These are phyloP conservation scores for Spathaspora passalidarum DNA, from an alignment of 805 yeast species.

Conservation along the genomic window DNA sequence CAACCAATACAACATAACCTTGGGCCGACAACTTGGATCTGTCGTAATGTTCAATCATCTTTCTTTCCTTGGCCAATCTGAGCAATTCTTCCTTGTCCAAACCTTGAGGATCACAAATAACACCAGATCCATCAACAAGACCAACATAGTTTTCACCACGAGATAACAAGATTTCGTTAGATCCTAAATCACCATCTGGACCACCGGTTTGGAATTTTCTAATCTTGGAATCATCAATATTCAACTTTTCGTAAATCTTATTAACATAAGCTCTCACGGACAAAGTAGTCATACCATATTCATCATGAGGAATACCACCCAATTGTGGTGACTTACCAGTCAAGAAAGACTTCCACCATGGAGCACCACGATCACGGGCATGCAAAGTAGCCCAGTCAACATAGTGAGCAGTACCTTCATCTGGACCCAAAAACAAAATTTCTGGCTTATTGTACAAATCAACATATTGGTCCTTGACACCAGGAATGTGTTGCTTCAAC, in stretches of 20 bases:
- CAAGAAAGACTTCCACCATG: conserved; percentile 98
- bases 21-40: conserved; percentile 58
- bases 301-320: conserved; percentile 99
- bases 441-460: conserved; percentile 83
- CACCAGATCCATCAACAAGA: conserved; percentile 94
- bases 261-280: conserved; percentile 91
- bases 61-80: conserved; percentile 74
- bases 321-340: conserved; percentile 90
- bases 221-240: conserved; percentile 55
- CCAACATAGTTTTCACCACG: conserved; percentile 81
- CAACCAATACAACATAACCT: conserved; percentile 84
- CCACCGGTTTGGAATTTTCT: conserved; percentile 96
- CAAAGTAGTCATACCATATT: conserved; percentile 94
- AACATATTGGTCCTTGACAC: conserved; percentile 77
- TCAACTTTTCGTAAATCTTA: conserved; percentile 77
- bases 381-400: conserved; percentile 98
- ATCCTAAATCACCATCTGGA: conserved; percentile 97
- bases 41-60: conserved; percentile 71
- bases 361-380: conserved; percentile 88
- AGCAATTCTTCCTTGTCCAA: conserved; percentile 74
- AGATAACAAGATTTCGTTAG: conserved; percentile 88
- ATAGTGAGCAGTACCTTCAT: conserved; percentile 94
- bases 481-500: conserved; percentile 62
- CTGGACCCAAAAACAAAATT: conserved; percentile 97
- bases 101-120: conserved; percentile 87